Evolutionary conservation across 306 rosid species (phyloP).

Genomic region (Dryas alaskensis): DNA sequence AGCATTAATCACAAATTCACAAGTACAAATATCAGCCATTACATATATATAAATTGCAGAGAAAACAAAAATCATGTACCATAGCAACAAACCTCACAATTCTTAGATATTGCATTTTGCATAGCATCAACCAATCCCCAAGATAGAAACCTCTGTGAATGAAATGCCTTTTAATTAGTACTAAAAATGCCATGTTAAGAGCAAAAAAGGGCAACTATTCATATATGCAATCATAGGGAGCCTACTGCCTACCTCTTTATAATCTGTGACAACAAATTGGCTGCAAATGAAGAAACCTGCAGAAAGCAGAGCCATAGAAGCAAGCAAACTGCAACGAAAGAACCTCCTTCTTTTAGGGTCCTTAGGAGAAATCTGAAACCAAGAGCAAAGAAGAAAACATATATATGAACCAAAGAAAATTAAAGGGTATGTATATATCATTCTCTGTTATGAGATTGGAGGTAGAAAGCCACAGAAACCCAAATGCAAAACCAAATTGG

Average conservation of each 20-base stretch:
- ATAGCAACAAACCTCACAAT: conserved; percentile 26
- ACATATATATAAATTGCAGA: not conserved
- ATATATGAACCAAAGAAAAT: too few species aligned
- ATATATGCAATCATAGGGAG: not conserved
- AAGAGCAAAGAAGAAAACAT: not conserved
- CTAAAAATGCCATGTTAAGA: not conserved
- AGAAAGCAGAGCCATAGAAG: conserved; percentile 18
- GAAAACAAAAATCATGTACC: not conserved
- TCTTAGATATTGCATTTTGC: conserved; percentile 14
- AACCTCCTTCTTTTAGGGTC: conserved; percentile 9
- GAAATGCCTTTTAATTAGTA: not conserved
- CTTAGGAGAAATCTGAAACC: conserved; percentile 11
- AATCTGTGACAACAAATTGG: conserved; percentile 24
- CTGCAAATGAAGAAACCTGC: conserved; percentile 34
- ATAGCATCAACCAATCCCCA: conserved; percentile 21
- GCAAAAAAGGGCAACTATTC: not conserved
- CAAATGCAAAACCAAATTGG: not conserved
- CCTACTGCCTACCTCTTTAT: conserved; percentile 29
- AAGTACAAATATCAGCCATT: not conserved
- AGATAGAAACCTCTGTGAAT: conserved; percentile 23
- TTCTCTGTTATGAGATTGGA: not conserved
- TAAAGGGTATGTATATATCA: not conserved
- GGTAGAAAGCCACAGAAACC: not conserved
- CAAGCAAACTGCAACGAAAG: conserved; percentile 21
- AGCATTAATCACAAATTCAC: not conserved